Evolutionary conservation across 176 grass and related monocot species (phyloP).

Genomic region (Pontederia paniculata): DNA sequence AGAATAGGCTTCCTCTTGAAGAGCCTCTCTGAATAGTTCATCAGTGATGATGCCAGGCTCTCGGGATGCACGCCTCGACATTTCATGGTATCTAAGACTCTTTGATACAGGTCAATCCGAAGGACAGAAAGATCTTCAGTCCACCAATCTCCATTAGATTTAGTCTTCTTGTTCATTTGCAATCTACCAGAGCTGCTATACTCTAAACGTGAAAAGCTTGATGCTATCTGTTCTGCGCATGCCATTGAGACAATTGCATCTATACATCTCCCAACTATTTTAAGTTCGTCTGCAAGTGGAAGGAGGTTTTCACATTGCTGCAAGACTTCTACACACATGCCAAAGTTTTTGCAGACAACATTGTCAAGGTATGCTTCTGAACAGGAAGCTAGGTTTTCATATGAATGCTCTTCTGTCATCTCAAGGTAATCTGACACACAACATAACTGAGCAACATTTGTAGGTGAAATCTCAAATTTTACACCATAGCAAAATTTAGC

Average conservation of each 20-base stretch:
- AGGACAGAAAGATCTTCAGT: constrained; percentile 19
- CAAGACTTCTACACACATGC: constrained; percentile 5
- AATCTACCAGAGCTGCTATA: constrained; percentile 17
- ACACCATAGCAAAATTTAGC: constrained; percentile 46
- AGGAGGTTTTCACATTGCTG: constrained; percentile 8
- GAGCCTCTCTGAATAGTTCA: constrained; percentile 10
- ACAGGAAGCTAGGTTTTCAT: constrained; percentile 21
- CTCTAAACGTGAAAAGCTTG: constrained; percentile 21
- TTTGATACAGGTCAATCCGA: constrained; percentile 14
- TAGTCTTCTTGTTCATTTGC: constrained; percentile 10
- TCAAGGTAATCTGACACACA: constrained; percentile 27
- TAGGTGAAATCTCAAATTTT: constrained; percentile 34
- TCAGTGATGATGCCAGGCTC: constrained; percentile 12
- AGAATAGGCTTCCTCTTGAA: neutral
- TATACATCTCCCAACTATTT: constrained; percentile 11
- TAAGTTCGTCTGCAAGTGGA: constrained; percentile 19
- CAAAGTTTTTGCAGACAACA: constrained; percentile 15
- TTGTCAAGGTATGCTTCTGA: constrained; percentile 24
- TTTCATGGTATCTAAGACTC: constrained; percentile 11
- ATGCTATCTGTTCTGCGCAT: constrained; percentile 17
- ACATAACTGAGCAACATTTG: constrained; percentile 27
- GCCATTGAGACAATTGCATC: constrained; percentile 15
- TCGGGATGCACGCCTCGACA: constrained; percentile 15
- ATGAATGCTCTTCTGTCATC: constrained; percentile 30
- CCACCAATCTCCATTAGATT: constrained; percentile 19